Conservation (phyloP, 257 asterid genomes). For the Penstemon barbatus region DNA sequence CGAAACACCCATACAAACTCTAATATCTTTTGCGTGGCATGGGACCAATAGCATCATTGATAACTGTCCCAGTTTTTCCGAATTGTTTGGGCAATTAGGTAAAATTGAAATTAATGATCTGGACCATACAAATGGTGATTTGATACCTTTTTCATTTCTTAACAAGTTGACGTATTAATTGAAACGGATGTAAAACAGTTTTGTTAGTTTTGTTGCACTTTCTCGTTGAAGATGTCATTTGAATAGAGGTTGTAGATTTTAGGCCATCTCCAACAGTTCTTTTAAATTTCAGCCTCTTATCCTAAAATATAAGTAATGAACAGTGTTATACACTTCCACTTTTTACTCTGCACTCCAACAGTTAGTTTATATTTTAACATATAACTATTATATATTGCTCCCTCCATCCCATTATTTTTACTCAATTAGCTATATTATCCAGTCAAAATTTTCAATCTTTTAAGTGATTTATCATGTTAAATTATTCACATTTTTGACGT, state of each 20-base stretch:
- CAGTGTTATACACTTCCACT: no score
- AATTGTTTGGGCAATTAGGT: not conserved
- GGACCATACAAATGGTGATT: conserved; percentile 24
- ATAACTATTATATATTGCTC: no score
- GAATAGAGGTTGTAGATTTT: not conserved
- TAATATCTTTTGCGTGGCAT: conserved; percentile 26
- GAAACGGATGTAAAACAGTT: not conserved
- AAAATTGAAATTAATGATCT: conserved; percentile 18
- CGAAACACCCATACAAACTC: conserved; percentile 17
- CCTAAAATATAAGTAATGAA: no score
- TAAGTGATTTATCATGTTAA: no score
- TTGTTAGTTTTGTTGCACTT: not conserved
- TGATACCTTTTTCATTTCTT: not conserved
- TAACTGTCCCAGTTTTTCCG: conserved; percentile 24
- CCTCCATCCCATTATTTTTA: no score
- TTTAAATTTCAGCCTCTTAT: no score
- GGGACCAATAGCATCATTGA: conserved; percentile 28
- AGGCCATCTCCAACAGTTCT: no score
- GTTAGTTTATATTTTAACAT: no score
- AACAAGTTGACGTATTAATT: not conserved
- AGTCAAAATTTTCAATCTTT: no score
- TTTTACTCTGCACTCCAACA: no score
- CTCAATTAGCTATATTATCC: no score
- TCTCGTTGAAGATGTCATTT: not conserved
- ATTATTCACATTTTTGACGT: no score